A percentile compares a stretch with the other conserved stretches of the same genome.
Conservation (phyloP, 108 stramenopile genomes). For the Conticribra weissflogii region DNA sequence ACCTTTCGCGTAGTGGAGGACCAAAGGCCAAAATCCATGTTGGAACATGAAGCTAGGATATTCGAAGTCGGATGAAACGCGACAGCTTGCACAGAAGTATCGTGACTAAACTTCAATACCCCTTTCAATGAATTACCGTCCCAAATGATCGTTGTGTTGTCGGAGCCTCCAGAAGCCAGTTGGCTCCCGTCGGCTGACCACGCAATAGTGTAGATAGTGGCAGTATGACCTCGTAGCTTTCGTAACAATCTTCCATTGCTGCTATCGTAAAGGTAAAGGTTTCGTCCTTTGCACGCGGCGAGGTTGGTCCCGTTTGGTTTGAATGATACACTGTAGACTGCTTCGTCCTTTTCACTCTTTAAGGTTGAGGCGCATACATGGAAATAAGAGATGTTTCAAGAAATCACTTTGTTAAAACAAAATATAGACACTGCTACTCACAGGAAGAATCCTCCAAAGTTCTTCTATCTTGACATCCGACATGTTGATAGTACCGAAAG, state of each 20-base stretch:
- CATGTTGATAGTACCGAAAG: not conserved
- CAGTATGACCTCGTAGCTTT: not conserved
- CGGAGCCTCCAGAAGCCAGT: slow-evolving; percentile 76
- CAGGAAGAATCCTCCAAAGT: not conserved
- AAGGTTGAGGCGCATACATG: not conserved
- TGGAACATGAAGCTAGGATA: slow-evolving; percentile 67
- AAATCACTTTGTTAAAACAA: not conserved
- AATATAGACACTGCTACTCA: not conserved
- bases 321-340: not conserved
- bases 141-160: slow-evolving; percentile 76
- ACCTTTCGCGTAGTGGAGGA: slow-evolving; percentile 58
- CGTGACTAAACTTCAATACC: slow-evolving; percentile 70
- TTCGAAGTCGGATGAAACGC: slow-evolving; percentile 57
- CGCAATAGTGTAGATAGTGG: not conserved
- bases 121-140: slow-evolving; percentile 54
- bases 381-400: not conserved
- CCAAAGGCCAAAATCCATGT: slow-evolving; percentile 68
- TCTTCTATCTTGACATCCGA: not conserved
- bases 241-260: not conserved
- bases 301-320: not conserved
- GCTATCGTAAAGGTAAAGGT: not conserved
- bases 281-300: not conserved
- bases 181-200: slow-evolving; percentile 1
- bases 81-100: slow-evolving; percentile 58
- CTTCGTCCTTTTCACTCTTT: not conserved